A percentile compares a stretch with the other conserved stretches of the same genome.
Conservation (phyloP, 2,329 filamentous ascomycete species). For the Bipolaris bicolor region DNA sequence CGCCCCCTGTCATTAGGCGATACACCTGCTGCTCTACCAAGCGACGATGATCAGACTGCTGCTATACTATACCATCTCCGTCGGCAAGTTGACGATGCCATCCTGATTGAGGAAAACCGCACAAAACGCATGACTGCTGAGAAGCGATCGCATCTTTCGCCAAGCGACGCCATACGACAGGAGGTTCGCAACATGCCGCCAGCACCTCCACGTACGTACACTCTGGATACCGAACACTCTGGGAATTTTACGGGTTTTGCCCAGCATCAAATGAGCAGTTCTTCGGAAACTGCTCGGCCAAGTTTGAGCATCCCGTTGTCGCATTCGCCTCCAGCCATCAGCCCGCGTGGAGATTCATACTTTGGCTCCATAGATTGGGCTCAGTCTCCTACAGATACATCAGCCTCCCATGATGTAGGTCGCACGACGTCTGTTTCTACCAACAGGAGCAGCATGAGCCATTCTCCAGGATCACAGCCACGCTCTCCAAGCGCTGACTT, state of each 20-base stretch:
- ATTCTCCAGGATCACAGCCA: slow-evolving; percentile 19
- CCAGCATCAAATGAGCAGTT: slow-evolving; percentile 16
- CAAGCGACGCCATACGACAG: slow-evolving; percentile 38
- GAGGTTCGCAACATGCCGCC: slow-evolving; percentile 34
- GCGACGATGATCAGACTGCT: slow-evolving; percentile 34
- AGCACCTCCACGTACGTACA: slow-evolving; percentile 35
- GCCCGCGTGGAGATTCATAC: slow-evolving; percentile 22
- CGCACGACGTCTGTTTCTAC: slow-evolving; percentile 33
- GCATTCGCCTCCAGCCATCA: slow-evolving; percentile 20
- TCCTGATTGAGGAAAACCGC: slow-evolving; percentile 41
- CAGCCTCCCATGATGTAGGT: neutral
- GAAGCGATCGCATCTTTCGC: slow-evolving; percentile 34
- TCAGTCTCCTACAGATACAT: slow-evolving; percentile 13
- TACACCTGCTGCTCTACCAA: slow-evolving; percentile 22
- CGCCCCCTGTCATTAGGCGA: slow-evolving; percentile 32
- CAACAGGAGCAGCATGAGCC: slow-evolving; percentile 21
- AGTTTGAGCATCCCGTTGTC: slow-evolving; percentile 15
- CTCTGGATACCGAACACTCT: slow-evolving; percentile 33
- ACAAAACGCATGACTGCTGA: slow-evolving; percentile 35
- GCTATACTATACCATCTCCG: slow-evolving; percentile 36
- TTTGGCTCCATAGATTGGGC: slow-evolving; percentile 27
- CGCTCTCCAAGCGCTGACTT: slow-evolving; percentile 12
- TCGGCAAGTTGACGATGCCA: slow-evolving; percentile 40
- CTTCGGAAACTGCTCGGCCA: slow-evolving; percentile 22
- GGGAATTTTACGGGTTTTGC: slow-evolving; percentile 27